Evolutionary conservation across 2,329 filamentous ascomycete genomes (phyloP).

Genomic region (Clonostachys byssicola): DNA sequence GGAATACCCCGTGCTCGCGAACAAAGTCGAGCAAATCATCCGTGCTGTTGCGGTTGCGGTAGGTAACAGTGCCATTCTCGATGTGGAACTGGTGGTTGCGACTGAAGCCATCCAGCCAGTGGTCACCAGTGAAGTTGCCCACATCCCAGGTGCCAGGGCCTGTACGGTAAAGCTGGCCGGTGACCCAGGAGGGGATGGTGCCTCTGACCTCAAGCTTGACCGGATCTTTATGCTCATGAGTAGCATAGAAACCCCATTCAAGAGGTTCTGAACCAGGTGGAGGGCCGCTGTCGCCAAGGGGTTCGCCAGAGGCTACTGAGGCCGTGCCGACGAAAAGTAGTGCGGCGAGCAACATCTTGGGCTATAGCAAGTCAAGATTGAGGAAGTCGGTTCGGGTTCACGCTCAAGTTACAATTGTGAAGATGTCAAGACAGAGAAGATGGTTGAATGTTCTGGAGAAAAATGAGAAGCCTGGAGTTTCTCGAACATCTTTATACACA

Average conservation of each 20-base stretch:
- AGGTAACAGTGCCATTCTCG: slow-evolving; percentile 31
- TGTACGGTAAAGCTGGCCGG: slow-evolving; percentile 6
- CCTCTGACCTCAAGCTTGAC: slow-evolving; percentile 3
- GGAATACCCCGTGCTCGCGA: slow-evolving; percentile 53
- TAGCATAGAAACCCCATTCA: slow-evolving; percentile 6
- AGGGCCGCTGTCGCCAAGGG: background rate
- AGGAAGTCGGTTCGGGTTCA: no score
- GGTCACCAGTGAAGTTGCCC: slow-evolving; percentile 21
- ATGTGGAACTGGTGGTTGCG: slow-evolving; percentile 72
- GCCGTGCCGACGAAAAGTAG: no score
- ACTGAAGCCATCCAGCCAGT: slow-evolving; percentile 80
- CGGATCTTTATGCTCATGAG: slow-evolving; percentile 4
- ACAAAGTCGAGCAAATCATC: slow-evolving; percentile 7
- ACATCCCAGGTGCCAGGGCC: slow-evolving; percentile 7
- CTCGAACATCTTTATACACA: no score
- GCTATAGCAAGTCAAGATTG: no score
- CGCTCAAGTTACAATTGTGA: no score
- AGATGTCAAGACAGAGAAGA: no score
- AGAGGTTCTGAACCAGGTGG: slow-evolving; percentile 1
- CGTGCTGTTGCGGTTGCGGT: slow-evolving; percentile 5
- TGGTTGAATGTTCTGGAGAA: no score
- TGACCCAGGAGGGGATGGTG: slow-evolving; percentile 6
- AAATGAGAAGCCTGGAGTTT: no score
- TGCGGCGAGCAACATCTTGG: no score
- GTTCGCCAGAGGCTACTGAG: no score